Evolutionary conservation across 768 basidiomycete species (phyloP), one percentile per base, ranked within the genome.

Genomic region (Rickenella mellea): DNA sequence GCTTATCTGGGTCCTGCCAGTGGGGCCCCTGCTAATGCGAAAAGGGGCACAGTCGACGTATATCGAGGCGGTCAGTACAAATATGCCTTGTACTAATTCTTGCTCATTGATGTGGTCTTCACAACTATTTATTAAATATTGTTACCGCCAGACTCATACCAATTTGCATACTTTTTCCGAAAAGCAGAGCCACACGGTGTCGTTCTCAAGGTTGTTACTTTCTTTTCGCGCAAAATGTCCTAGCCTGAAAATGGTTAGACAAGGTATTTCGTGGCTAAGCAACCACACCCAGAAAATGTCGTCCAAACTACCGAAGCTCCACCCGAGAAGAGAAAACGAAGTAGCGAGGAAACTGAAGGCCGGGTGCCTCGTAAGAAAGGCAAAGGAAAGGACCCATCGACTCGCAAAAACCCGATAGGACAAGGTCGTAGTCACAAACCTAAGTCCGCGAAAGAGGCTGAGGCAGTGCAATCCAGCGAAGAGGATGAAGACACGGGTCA

Each of bases 141-240:
- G n/a, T n/a, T n/a, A n/a, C n/a, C n/a, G n/a, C 15, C 56, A 93
- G 91, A 85, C 46, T 74, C 73, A 0, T 94, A 93, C 54, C 91
- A 94, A 50, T 91, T 89, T 57, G 89, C 84, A 37, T 94, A 89
- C 57, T 94, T 92, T 63, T 68, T 93, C 50, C 76, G 88, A 19
- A 80, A 80, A 60, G 80, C 77, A 2, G 88, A 90, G 40, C 73
- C 83, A 8, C 87, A 93, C 58, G 78, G 85, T 0, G 70, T 92
- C 2, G 65, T 91, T 6, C 65, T 87, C 51, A 94, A 94, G 71
- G 91, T 84, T 38, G 33, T 26, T 20, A 12, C 6, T 35, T 35
- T 44, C 15, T 30, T 21, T 30, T 9, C 40, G 27, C 15, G 20
- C 4, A 22, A 32, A 31, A 19, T 22, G 49, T 47, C 17, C 25